A percentile compares a stretch with the other conserved stretches of the same genome.
phyloP scores from a whole-genome alignment of 805 yeast species.

The Kluyveromyces starmeri region DNA sequence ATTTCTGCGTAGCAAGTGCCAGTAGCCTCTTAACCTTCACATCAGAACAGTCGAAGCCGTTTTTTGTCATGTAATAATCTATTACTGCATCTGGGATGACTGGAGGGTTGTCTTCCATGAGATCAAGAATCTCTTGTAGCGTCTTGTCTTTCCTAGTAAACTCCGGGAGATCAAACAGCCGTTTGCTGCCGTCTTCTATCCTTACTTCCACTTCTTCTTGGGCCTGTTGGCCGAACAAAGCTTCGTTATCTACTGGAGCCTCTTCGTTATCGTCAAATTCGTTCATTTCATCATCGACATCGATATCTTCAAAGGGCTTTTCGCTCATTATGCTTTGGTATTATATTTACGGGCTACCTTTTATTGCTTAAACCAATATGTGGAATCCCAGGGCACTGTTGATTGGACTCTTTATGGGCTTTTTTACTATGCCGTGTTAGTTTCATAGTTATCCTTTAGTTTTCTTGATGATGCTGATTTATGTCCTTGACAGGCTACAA shows the following conservation, averaged over 20 bases:
- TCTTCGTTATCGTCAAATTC: conserved; percentile 31
- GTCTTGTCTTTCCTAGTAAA: conserved; percentile 73
- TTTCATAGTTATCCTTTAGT: neutral
- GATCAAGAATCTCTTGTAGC: conserved; percentile 68
- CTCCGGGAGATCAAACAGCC: conserved; percentile 50
- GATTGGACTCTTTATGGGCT: too few relatives aligned
- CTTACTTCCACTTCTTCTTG: conserved; percentile 20
- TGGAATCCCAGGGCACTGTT: too few relatives aligned
- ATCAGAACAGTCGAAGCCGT: conserved; percentile 79
- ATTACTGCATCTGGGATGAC: conserved; percentile 95
- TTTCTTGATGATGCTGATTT: neutral
- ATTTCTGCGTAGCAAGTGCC: conserved; percentile 94
- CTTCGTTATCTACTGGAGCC: conserved; percentile 20
- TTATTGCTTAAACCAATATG: too few relatives aligned
- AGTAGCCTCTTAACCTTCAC: conserved; percentile 69
- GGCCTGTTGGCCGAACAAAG: conserved; percentile 11
- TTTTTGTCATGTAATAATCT: conserved; percentile 78
- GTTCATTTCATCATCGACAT: conserved; percentile 26
- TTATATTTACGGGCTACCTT: too few relatives aligned
- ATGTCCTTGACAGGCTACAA: too few relatives aligned
- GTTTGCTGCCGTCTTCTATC: conserved; percentile 20
- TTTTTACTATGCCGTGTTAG: neutral
- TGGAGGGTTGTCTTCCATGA: conserved; percentile 93
- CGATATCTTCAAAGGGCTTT: conserved; percentile 4
- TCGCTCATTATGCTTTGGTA: conserved; percentile 2